Conservation (phyloP, 1,139 yeast genomes). For the Kurtzmaniella quercitrusa region DNA sequence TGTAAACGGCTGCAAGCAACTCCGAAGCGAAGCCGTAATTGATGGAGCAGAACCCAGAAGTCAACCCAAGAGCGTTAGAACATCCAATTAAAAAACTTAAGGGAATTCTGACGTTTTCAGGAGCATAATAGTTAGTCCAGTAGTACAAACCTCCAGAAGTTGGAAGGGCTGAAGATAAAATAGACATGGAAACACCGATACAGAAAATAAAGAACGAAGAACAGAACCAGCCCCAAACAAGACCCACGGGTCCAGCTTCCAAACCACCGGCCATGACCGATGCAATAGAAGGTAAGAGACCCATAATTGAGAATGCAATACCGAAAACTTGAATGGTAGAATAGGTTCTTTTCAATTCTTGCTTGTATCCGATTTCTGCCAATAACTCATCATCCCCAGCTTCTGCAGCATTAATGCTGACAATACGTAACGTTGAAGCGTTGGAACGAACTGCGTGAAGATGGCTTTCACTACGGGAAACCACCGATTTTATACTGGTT, state of each 20-base stretch:
- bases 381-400: constrained; percentile 12
- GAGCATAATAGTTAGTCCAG: constrained; percentile 36
- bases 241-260: constrained; percentile 50
- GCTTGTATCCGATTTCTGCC: constrained; percentile 38
- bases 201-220: constrained; percentile 49
- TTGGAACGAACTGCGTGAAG: constrained; percentile 19
- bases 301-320: constrained; percentile 51
- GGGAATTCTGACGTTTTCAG: constrained; percentile 17
- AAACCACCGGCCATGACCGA: constrained; percentile 23
- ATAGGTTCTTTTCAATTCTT: constrained; percentile 42
- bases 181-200: constrained; percentile 56
- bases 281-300: constrained; percentile 44
- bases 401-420: constrained; percentile 13
- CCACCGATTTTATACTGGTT: background rate
- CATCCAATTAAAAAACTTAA: constrained; percentile 25
- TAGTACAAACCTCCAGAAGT: constrained; percentile 64
- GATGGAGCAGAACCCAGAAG: constrained; percentile 26
- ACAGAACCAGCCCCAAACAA: constrained; percentile 64
- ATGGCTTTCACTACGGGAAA: constrained; percentile 14
- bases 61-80: constrained; percentile 23
- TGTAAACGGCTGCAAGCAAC: constrained; percentile 20
- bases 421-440: constrained; percentile 20
- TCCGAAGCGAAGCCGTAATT: constrained; percentile 25
- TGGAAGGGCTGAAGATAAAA: constrained; percentile 57
- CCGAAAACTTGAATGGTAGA: constrained; percentile 45